Conservation (phyloP, 2,329 filamentous ascomycete species). For the Macrophomina tecta region DNA sequence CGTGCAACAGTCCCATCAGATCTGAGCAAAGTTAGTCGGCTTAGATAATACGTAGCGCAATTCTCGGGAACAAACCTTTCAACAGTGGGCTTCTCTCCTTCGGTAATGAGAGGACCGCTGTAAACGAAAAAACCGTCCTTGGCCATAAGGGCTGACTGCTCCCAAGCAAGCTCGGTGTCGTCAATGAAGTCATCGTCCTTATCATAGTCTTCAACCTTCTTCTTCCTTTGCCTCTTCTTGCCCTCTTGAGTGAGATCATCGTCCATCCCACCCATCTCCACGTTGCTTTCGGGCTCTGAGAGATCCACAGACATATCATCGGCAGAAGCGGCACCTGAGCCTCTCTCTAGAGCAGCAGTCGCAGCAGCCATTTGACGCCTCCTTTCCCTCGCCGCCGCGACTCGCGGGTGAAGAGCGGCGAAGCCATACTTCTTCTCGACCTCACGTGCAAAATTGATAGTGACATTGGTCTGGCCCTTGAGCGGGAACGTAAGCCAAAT, state of each 20-base stretch:
- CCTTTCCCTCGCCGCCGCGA: slow-evolving; percentile 86
- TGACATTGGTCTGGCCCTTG: slow-evolving; percentile 82
- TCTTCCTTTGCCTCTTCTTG: slow-evolving; percentile 81
- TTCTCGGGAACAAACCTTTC: slow-evolving; percentile 59
- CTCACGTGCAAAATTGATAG: slow-evolving; percentile 92
- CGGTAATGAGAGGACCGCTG: slow-evolving; percentile 86
- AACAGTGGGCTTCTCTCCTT: slow-evolving; percentile 76
- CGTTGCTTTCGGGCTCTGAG: slow-evolving; percentile 76
- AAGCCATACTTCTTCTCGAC: slow-evolving; percentile 95
- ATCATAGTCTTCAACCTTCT: slow-evolving; percentile 70
- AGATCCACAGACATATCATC: slow-evolving; percentile 86
- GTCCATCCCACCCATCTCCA: slow-evolving; percentile 79
- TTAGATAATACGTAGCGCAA: neutral
- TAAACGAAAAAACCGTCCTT: slow-evolving; percentile 99
- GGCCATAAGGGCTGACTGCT: slow-evolving; percentile 90
- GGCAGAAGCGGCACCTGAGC: slow-evolving; percentile 66
- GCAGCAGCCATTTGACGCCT: slow-evolving; percentile 88
- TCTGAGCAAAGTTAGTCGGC: slow-evolving; percentile 51
- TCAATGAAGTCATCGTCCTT: slow-evolving; percentile 76
- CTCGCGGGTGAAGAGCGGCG: slow-evolving; percentile 87
- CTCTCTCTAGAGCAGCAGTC: slow-evolving; percentile 82
- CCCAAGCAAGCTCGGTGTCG: slow-evolving; percentile 93
- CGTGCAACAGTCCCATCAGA: slow-evolving; percentile 76
- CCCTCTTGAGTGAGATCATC: slow-evolving; percentile 35
- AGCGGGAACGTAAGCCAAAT: slow-evolving; percentile 86